Conservation (phyloP, 2,329 filamentous ascomycete genomes). For the Cladosporium phlei region DNA sequence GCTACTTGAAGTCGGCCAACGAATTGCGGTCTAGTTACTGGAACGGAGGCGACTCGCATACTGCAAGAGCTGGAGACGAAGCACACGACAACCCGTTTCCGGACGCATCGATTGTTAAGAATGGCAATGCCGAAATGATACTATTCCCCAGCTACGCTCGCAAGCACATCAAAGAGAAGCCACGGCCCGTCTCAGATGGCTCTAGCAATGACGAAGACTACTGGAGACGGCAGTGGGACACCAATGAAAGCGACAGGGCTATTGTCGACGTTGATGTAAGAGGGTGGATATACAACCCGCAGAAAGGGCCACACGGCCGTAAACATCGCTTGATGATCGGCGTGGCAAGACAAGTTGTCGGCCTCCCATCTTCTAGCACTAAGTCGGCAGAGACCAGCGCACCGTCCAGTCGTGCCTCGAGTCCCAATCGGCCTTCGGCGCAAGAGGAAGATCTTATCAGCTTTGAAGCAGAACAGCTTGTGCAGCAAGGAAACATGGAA, state of each 20-base stretch:
- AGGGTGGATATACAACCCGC: slow-evolving; percentile 90
- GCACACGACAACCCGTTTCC: slow-evolving; percentile 74
- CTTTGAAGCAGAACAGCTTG: slow-evolving; percentile 70
- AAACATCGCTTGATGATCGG: slow-evolving; percentile 84
- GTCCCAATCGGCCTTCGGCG: slow-evolving; percentile 40
- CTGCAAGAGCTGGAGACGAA: slow-evolving; percentile 40
- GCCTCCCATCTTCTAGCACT: slow-evolving; percentile 63
- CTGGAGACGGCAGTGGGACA: slow-evolving; percentile 74
- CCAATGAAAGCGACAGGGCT: slow-evolving; percentile 73
- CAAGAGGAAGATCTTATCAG: slow-evolving; percentile 64
- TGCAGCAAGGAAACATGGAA: slow-evolving; percentile 66
- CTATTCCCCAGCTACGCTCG: slow-evolving; percentile 92
- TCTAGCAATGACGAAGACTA: slow-evolving; percentile 57
- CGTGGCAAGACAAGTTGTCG: slow-evolving; percentile 79
- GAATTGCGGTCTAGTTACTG: slow-evolving; percentile 64
- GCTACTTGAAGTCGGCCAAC: slow-evolving; percentile 66
- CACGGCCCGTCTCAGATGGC: slow-evolving; percentile 6
- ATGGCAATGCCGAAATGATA: slow-evolving; percentile 86
- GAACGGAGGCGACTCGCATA: slow-evolving; percentile 32
- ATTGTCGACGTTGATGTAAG: slow-evolving; percentile 91
- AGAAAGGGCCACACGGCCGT: slow-evolving; percentile 75
- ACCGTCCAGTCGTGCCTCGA: slow-evolving; percentile 40
- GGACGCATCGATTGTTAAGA: slow-evolving; percentile 72
- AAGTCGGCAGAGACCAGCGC: slow-evolving; percentile 36
- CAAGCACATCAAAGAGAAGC: slow-evolving; percentile 54